Percentiles rank a stretch among this genome's conserved stretches.
Evolutionary conservation across 805 yeast species (phyloP).

Genomic region (Spathaspora passalidarum): DNA sequence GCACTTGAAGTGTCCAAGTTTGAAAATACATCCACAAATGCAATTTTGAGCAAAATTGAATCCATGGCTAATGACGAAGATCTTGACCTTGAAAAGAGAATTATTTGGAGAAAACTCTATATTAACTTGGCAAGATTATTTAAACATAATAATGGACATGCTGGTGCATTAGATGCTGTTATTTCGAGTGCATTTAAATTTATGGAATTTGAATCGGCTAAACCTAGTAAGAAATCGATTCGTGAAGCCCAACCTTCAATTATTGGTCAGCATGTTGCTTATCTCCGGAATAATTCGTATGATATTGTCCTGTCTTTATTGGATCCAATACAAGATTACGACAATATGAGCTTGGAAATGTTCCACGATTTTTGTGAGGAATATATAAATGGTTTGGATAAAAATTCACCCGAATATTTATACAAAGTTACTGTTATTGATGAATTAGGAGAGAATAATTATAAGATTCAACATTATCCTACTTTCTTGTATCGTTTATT

Average conservation of each 20-base stretch:
- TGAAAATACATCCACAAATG: constrained; percentile 8
- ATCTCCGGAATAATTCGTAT: constrained; percentile 10
- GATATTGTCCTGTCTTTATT: constrained; percentile 9
- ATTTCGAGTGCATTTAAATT: constrained; percentile 27
- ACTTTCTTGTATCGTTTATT: constrained; percentile 16
- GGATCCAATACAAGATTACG: background rate
- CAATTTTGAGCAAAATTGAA: constrained; percentile 15
- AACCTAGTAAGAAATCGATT: constrained; percentile 7
- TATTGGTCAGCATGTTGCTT: constrained; percentile 13
- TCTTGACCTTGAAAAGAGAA: constrained; percentile 15
- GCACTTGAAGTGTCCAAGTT: constrained; percentile 17
- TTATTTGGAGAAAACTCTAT: constrained; percentile 23
- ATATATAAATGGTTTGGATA: constrained; percentile 4
- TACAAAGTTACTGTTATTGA: constrained; percentile 9
- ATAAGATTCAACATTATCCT: constrained; percentile 19
- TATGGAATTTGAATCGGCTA: constrained; percentile 18
- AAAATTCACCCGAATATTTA: constrained; percentile 12
- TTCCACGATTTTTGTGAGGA: constrained; percentile 10
- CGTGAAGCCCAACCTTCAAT: constrained; percentile 9
- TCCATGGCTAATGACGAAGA: constrained; percentile 13
- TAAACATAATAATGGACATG: constrained; percentile 27
- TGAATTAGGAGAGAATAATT: constrained; percentile 14
- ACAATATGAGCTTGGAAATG: background rate
- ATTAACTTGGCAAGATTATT: constrained; percentile 31
- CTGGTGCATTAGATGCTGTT: constrained; percentile 35